phyloP scores from a whole-genome alignment of 2,329 filamentous ascomycete genomes.

The Fusarium illudens region DNA sequence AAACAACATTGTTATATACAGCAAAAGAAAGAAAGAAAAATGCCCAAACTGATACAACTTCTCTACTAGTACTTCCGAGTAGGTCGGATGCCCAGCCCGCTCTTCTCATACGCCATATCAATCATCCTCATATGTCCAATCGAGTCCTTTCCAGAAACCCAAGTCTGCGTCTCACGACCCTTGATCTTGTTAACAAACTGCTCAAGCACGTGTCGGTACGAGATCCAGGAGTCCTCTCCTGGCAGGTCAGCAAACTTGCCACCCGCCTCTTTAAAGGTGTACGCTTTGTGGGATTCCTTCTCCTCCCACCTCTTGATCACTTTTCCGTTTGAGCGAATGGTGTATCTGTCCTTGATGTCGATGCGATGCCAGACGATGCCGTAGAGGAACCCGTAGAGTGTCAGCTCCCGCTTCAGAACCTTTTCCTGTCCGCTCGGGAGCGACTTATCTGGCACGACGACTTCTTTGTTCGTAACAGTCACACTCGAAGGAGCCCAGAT shows the following conservation, averaged over 20 bases:
- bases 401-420: background rate
- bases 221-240: background rate
- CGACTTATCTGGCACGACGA: background rate
- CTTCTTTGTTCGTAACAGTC: background rate
- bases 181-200: background rate
- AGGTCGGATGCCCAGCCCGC: background rate
- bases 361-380: background rate
- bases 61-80: background rate
- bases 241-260: background rate
- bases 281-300: background rate
- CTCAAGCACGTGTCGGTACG: conserved; percentile 1
- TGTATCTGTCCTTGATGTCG: background rate
- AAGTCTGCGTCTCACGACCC: background rate
- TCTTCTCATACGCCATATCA: conserved; percentile 3
- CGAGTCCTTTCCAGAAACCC: background rate
- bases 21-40: background rate
- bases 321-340: background rate
- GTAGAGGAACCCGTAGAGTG: background rate
- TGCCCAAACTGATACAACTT: background rate
- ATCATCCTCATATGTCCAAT: background rate
- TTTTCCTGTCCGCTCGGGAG: background rate
- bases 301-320: background rate
- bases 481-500: background rate
- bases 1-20: too few relatives aligned
- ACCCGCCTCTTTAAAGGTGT: background rate